Evolutionary conservation across 768 basidiomycete genomes (phyloP), one percentile per base, ranked within the genome.

Genomic region (Amanita thiersii): DNA sequence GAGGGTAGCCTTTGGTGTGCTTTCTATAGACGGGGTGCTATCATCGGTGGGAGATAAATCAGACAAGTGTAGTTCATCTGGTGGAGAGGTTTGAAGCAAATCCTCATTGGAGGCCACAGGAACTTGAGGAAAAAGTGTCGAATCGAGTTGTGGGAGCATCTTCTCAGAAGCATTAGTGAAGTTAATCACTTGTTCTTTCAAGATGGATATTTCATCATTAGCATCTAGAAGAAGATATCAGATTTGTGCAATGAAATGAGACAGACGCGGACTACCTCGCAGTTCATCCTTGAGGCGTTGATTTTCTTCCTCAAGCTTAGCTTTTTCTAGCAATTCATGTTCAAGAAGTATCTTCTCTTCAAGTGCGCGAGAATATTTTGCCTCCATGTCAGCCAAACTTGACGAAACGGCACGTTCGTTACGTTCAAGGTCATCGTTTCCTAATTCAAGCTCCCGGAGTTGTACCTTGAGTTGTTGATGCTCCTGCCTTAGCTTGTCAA

Each of bases 331-430:
- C 23, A 98, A 69, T 53, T 99, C 96, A 50, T 98, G 91, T 60
- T 99, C 96, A 26, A 98, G 73, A 19, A 99, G 65, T 42, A 97
- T 97, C 65, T 97, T 98, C 66, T 98, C 92, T 61, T 99, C 96
- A 24, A 98, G 68, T 1, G 85, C 86, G 40, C 81, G 76, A 45
- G 91, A 81, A 64, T 98, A 94, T 58, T 84, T 90, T 51, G 77
- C 68, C 63, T 96, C 92, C 52, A 89, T 69, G 56, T 87, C 86
- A 3, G 83, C 85, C 51, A 93, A 62, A 52, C 77, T 86, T 37
- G 84, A 88, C 6, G 84, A 76, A 30, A 87, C 83, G 38, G 86
- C 86, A 20, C 96, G 78, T 56, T 97, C 94, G 59, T 86, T 93
- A 48, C 92, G 74, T 58, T 98, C 96, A 44, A 99, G 70, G 63